These are phyloP conservation scores for Monascus purpureus DNA, from an alignment of 495 filamentous ascomycete genomes.

Conservation along the genomic window DNA sequence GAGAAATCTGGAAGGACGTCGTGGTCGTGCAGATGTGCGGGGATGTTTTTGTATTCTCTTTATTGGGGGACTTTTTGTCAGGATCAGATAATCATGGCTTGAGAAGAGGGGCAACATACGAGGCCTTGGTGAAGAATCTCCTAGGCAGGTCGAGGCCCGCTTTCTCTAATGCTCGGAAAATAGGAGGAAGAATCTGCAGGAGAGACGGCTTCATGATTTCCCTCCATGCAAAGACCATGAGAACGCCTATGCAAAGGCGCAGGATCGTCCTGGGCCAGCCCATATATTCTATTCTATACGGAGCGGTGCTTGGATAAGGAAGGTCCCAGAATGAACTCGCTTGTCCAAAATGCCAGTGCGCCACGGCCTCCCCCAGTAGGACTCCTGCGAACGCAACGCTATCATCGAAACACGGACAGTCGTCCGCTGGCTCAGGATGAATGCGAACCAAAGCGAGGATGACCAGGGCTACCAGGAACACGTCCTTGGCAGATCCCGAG, in stretches of 20 bases:
- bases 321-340: conserved; percentile 40
- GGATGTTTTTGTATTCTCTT: conserved; percentile 76
- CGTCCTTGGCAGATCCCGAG: conserved; percentile 32
- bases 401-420: conserved; percentile 97
- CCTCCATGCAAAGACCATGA: conserved; percentile 78
- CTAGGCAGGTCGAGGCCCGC: conserved; percentile 65
- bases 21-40: conserved; percentile 60
- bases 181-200: conserved; percentile 60
- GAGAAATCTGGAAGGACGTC: conserved; percentile 76
- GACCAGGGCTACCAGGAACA: conserved; percentile 43
- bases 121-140: conserved; percentile 78
- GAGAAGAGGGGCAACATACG: conserved; percentile 29
- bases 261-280: conserved; percentile 45
- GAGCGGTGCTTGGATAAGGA: conserved; percentile 45
- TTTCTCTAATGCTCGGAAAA: conserved; percentile 76
- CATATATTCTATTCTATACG: conserved; percentile 47
- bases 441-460: conserved; percentile 69
- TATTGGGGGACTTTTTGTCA: no score
- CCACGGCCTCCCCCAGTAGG: conserved; percentile 63
- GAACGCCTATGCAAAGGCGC: conserved; percentile 64
- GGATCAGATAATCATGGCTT: neutral
- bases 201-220: conserved; percentile 74
- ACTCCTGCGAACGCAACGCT: conserved; percentile 88
- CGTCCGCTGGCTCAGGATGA: conserved; percentile 90
- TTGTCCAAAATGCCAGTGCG: conserved; percentile 63